Percentiles rank a stretch among this genome's conserved stretches.
Conservation (phyloP, 2,329 filamentous ascomycete genomes). For the Ophiosphaerella narmari region DNA sequence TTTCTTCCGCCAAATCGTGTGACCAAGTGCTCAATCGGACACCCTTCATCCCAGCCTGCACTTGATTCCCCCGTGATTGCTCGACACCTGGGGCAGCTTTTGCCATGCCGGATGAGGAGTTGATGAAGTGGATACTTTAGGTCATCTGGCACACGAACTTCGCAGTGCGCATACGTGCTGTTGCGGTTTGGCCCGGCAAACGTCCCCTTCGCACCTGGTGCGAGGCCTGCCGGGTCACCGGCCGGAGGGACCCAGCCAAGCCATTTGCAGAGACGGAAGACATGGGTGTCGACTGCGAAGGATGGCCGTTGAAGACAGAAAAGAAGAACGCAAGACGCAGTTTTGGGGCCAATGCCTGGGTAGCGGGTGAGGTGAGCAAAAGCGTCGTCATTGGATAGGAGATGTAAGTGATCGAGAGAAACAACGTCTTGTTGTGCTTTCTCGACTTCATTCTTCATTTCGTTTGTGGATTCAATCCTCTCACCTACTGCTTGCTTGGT, state of each 20-base stretch:
- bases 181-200: conserved; percentile 54
- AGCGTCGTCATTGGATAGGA: conserved; percentile 59
- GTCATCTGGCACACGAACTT: conserved; percentile 64
- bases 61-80: conserved; percentile 65
- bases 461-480: conserved; percentile 52
- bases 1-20: conserved; percentile 61
- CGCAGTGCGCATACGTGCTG: conserved; percentile 63
- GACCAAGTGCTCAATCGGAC: conserved; percentile 67
- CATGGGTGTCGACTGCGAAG: conserved; percentile 70
- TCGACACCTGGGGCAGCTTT: conserved; percentile 63
- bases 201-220: conserved; percentile 43
- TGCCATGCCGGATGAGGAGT: conserved; percentile 66
- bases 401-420: conserved; percentile 66
- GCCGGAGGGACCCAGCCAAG: conserved; percentile 63
- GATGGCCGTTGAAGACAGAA: conserved; percentile 67
- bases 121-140: conserved; percentile 68
- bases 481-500: conserved; percentile 48
- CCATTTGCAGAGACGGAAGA: conserved; percentile 66
- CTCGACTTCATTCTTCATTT: conserved; percentile 63
- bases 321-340: conserved; percentile 66
- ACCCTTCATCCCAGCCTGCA: conserved; percentile 66
- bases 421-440: conserved; percentile 64
- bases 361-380: conserved; percentile 63
- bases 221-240: conserved; percentile 38
- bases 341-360: conserved; percentile 69